Evolutionary conservation across 495 filamentous ascomycete genomes (phyloP), one percentile per base, ranked within the genome.

Genomic region (Neurospora sp.): DNA sequence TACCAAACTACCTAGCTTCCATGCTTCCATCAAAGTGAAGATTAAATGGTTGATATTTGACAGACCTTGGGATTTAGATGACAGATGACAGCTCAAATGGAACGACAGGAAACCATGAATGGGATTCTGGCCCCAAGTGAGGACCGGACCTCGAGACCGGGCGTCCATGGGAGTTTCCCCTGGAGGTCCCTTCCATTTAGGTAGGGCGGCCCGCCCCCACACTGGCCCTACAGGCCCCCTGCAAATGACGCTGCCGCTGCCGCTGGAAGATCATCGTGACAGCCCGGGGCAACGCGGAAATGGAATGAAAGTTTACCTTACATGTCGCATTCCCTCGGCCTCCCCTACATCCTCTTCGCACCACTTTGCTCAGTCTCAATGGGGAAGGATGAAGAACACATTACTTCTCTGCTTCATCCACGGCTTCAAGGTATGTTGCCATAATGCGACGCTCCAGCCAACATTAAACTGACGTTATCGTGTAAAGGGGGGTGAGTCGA

Each of bases 331-430:
- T 69, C 54, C 37, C 11, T 72, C 18, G 3, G 11, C 48, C 54
- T 62, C 14, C 6, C 54, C 23, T 16, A 62, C 70, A 27, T 71
- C 20, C 27, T 44, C 14, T 38, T 41, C 14, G 42, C 46, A 37
- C 70, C 42, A 54, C 69, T 46, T 73, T 73, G 46, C 31, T 62
- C 37, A 41, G 37, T 31, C 54, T 77, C 75, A 18, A 81, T 80
- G 80, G 77, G 66, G 74, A 82, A 89, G 80, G 71, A 97, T 93
- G 92, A 93, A 91, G 84, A 97, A 94, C 82, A 97, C 92, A 75
- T 84, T 99, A 39, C 83, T 99, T 12, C 83, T 99, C 70, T 93
- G 92, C 79, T 98, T 97, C 83, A 94, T 98, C 70, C 96, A 99
- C 81, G 96, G 96, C 71, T 99, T 99, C 88, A 97, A 98, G 90